Evolutionary conservation across 208 protist genomes (phyloP).

Genomic region (Acanthamoeba rhysodes): DNA sequence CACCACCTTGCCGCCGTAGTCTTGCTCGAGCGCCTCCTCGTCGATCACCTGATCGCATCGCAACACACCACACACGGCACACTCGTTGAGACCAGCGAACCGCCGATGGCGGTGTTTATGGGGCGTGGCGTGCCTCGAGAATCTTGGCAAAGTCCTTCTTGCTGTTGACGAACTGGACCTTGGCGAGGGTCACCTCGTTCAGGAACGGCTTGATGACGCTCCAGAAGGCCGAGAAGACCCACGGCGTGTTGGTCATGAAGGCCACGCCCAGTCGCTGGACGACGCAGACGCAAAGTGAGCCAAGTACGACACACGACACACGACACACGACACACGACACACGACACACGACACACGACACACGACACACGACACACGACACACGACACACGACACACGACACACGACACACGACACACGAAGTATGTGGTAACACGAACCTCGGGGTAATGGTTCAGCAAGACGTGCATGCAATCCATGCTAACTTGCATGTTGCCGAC

Average conservation of each 20-base stretch:
- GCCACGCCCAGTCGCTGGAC: constrained; percentile 45
- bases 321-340: no score
- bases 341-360: no score
- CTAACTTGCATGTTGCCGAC: constrained; percentile 66
- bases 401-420: neutral
- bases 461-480: constrained; percentile 65
- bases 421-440: neutral
- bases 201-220: constrained; percentile 68
- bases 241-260: constrained; percentile 74
- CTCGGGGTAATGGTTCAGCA: constrained; percentile 71
- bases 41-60: constrained; percentile 8
- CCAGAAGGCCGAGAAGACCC: constrained; percentile 70
- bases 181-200: constrained; percentile 69
- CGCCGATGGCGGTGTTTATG: neutral
- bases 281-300: neutral
- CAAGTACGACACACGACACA: neutral
- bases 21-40: constrained; percentile 27
- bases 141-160: constrained; percentile 70
- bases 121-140: neutral
- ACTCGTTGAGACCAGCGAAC: neutral
- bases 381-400: no score
- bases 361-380: no score
- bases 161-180: constrained; percentile 59
- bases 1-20: constrained; percentile 51
- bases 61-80: neutral